phyloP scores from a whole-genome alignment of 192 early-diverging fungal genomes.

The Linnemannia zychae region DNA sequence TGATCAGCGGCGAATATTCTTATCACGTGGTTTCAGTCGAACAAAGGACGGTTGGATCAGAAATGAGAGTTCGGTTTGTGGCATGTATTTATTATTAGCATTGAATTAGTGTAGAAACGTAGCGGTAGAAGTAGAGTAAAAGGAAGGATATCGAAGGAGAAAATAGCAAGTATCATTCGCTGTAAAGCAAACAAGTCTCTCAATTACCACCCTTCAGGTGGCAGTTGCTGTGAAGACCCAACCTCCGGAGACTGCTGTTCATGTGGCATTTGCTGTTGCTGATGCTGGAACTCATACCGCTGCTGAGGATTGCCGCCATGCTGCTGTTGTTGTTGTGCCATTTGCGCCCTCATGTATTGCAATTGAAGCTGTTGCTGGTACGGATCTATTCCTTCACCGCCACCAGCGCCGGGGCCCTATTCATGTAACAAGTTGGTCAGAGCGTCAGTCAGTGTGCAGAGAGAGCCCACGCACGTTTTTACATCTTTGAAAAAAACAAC shows the following conservation, averaged over 20 bases:
- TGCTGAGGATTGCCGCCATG: background rate
- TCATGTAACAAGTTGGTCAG: background rate
- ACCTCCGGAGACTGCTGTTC: constrained; percentile 7
- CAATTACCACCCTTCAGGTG: constrained; percentile 7
- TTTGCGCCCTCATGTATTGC: constrained; percentile 48
- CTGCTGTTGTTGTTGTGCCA: constrained; percentile 31
- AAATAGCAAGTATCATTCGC: background rate
- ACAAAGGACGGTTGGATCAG: background rate
- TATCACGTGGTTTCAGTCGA: background rate
- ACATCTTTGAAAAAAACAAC: background rate
- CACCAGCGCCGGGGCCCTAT: constrained; percentile 15
- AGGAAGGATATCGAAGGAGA: background rate
- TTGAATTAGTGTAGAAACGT: constrained; percentile 3
- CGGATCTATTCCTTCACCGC: constrained; percentile 29
- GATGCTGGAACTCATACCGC: constrained; percentile 28
- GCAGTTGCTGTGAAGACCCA: background rate
- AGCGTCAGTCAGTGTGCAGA: background rate
- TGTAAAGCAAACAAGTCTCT: background rate
- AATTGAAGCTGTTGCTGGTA: constrained; percentile 49
- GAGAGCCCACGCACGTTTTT: background rate
- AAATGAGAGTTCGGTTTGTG: background rate
- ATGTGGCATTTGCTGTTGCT: constrained; percentile 20
- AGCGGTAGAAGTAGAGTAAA: background rate
- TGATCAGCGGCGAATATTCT: background rate
- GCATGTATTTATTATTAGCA: background rate